phyloP scores from a whole-genome alignment of 2,329 filamentous ascomycete genomes.

The Trichophyton schoenleinii region DNA sequence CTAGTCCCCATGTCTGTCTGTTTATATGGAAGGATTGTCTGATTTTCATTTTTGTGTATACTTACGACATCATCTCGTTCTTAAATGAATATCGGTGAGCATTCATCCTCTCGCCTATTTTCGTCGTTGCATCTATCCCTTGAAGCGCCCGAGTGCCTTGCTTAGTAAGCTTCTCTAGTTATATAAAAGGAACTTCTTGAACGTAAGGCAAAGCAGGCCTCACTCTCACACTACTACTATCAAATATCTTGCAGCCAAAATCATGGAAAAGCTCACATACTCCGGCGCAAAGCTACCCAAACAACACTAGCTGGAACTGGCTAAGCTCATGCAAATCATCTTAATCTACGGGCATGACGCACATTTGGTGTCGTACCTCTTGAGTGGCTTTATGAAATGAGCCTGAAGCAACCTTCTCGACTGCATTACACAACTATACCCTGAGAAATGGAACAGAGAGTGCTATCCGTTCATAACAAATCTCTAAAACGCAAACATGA shows the following conservation, averaged over 20 bases:
- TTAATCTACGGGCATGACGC: neutral
- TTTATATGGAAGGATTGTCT: conserved; percentile 3
- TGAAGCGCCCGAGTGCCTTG: neutral
- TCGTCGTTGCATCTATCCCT: neutral
- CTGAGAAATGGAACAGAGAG: conserved; percentile 17
- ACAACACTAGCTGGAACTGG: neutral
- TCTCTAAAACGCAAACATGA: conserved; percentile 27
- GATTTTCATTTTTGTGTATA: conserved; percentile 3
- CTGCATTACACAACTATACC: neutral
- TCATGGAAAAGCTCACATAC: neutral
- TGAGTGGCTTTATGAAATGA: neutral
- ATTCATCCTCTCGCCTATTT: neutral
- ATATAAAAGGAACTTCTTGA: neutral
- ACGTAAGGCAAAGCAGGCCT: neutral
- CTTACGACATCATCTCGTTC: neutral
- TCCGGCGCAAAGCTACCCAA: neutral
- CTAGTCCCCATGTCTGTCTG: neutral
- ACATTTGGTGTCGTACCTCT: neutral
- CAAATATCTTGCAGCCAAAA: no score
- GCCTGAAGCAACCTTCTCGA: neutral
- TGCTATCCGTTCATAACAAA: conserved; percentile 16
- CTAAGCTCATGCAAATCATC: neutral
- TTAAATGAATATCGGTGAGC: neutral
- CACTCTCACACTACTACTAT: no score
- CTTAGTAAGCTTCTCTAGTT: neutral